These are phyloP conservation scores for Nephelium lappaceum DNA, from an alignment of 345 rosid genomes.

Conservation along the genomic window DNA sequence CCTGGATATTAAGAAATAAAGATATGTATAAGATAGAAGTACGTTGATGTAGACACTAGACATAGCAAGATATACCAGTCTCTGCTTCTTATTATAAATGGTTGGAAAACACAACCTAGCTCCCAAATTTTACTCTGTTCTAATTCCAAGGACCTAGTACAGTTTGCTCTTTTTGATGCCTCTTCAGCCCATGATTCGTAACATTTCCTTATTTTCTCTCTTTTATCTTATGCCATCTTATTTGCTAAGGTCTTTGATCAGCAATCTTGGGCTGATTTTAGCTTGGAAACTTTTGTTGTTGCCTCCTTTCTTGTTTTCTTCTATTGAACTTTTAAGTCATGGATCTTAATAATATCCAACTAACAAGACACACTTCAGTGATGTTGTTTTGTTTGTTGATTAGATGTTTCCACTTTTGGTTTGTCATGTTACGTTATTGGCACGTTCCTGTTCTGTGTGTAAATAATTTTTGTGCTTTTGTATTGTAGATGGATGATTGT, in stretches of 20 bases:
- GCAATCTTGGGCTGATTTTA: background rate
- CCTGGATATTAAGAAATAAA: background rate
- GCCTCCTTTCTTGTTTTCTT: background rate
- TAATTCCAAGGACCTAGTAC: background rate
- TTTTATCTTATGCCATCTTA: background rate
- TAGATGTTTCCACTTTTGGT: background rate
- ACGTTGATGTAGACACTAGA: background rate
- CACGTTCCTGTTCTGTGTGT: conserved; percentile 19
- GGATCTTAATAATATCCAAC: background rate
- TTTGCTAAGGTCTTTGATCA: background rate
- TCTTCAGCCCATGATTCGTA: too few species aligned
- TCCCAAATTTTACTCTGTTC: background rate
- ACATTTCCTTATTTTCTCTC: background rate
- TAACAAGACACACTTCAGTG: background rate
- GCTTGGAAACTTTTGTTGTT: conserved; percentile 12
- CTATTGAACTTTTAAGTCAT: background rate
- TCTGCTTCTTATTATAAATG: too few species aligned
- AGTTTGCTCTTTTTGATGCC: background rate
- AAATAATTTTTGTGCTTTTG: conserved; percentile 24
- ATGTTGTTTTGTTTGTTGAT: conserved; percentile 7
- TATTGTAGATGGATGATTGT: conserved; percentile 72
- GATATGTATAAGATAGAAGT: background rate
- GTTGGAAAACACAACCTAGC: background rate
- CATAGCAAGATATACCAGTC: background rate
- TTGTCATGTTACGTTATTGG: background rate